A percentile compares a stretch with the other conserved stretches of the same genome.
Conservation (phyloP, 1,284 basidiomycete genomes). For the Apiotrichum gamsii region DNA sequence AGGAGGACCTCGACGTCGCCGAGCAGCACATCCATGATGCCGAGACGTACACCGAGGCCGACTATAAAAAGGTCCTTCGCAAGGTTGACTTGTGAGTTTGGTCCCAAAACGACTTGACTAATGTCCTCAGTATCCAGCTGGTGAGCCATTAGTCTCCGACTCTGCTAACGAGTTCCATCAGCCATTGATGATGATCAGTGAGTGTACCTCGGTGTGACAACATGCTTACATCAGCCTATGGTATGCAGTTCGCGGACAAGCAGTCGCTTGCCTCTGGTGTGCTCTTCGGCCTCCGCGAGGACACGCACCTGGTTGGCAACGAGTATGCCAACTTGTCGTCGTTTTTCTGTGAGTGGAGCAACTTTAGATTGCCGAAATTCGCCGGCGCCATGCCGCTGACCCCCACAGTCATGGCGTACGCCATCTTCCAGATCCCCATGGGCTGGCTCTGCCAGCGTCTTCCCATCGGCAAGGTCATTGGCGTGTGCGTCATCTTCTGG, state of each 20-base stretch:
- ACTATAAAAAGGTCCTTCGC: slow-evolving; percentile 9
- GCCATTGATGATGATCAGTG: no score
- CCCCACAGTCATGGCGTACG: slow-evolving; percentile 17
- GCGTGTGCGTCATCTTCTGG: slow-evolving; percentile 10
- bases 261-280: slow-evolving; percentile 6
- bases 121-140: background rate
- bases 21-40: no score
- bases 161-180: no score
- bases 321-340: slow-evolving; percentile 22
- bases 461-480: slow-evolving; percentile 17
- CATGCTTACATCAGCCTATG: slow-evolving; percentile 15
- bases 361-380: no score
- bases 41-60: background rate
- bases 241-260: slow-evolving; percentile 15
- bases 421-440: slow-evolving; percentile 25
- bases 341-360: slow-evolving; percentile 6
- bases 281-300: slow-evolving; percentile 23
- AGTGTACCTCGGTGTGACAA: background rate
- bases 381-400: no score
- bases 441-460: slow-evolving; percentile 17
- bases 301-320: slow-evolving; percentile 24
- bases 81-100: slow-evolving; percentile 12
- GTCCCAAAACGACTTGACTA: background rate
- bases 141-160: no score
- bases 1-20: no score